Conservation (phyloP, 306 rosid genomes). For the Phaseolus lunatus region DNA sequence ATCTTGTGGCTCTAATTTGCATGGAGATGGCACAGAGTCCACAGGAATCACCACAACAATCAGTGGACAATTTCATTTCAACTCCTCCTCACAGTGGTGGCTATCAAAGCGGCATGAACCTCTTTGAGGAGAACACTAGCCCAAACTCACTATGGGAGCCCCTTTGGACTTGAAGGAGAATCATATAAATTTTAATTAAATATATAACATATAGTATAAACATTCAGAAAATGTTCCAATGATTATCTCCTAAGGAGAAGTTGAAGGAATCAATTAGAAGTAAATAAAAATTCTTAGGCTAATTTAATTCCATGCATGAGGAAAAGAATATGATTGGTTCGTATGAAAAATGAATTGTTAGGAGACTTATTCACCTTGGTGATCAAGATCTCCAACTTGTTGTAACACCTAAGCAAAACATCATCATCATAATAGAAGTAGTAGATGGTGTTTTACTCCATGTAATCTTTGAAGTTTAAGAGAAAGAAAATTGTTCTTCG, state of each 20-base stretch:
- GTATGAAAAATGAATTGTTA: background rate
- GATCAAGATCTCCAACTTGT: background rate
- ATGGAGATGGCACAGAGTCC: slow-evolving; percentile 76
- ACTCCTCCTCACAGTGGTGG: slow-evolving; percentile 35
- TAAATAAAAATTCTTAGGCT: slow-evolving; percentile 42
- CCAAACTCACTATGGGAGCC: slow-evolving; percentile 70
- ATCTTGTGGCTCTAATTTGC: slow-evolving; percentile 76
- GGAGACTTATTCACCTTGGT: background rate
- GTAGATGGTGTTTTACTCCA: slow-evolving; percentile 21
- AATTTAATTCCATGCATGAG: slow-evolving; percentile 12
- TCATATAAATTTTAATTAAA: slow-evolving; percentile 5
- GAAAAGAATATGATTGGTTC: slow-evolving; percentile 17
- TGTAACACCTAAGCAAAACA: background rate
- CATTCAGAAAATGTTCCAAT: slow-evolving; percentile 33
- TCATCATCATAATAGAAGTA: slow-evolving; percentile 1
- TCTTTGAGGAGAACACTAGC: slow-evolving; percentile 59
- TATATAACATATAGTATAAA: background rate
- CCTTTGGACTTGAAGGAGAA: slow-evolving; percentile 70
- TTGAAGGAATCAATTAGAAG: slow-evolving; percentile 40
- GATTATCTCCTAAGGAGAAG: slow-evolving; percentile 76
- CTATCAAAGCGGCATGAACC: slow-evolving; percentile 52
- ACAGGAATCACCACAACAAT: slow-evolving; percentile 60
- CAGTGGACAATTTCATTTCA: slow-evolving; percentile 53
- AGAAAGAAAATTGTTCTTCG: background rate
- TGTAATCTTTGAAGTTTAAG: slow-evolving; percentile 46